phyloP scores from a whole-genome alignment of 148 eudicot genomes.

The Persicaria tinctoria region DNA sequence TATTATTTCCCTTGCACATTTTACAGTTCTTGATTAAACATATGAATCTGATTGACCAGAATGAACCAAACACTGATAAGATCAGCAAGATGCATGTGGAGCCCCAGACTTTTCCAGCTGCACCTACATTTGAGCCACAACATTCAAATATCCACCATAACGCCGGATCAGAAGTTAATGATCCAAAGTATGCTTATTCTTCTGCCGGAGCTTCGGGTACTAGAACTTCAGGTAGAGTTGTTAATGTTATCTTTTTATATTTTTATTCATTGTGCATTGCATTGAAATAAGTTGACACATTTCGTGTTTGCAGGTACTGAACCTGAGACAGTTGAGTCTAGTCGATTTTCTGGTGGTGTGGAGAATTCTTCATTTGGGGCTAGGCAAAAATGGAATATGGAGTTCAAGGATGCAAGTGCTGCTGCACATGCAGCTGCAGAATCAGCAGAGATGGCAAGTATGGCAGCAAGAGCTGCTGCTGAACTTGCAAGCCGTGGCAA shows the following conservation, averaged over 20 bases:
- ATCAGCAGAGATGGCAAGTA: constrained; percentile 88
- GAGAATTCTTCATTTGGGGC: constrained; percentile 19
- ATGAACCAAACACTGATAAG: constrained; percentile 35
- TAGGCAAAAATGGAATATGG: constrained; percentile 61
- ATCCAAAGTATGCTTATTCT: constrained; percentile 28
- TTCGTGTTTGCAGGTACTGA: constrained; percentile 29
- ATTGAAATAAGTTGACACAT: neutral
- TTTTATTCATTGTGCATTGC: neutral
- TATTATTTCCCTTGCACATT: neutral
- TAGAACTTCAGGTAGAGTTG: neutral
- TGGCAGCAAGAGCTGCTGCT: constrained; percentile 99
- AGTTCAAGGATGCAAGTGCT: constrained; percentile 78
- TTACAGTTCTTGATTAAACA: neutral
- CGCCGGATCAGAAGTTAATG: constrained; percentile 21
- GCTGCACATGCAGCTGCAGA: constrained; percentile 99
- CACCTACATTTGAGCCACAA: constrained; percentile 26
- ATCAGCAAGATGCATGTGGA: constrained; percentile 36
- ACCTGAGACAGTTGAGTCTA: constrained; percentile 20
- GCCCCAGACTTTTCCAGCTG: constrained; percentile 31
- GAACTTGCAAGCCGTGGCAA: constrained; percentile 48
- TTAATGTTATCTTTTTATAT: neutral
- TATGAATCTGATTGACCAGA: constrained; percentile 34
- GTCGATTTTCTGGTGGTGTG: constrained; percentile 28
- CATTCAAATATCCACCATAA: constrained; percentile 18
- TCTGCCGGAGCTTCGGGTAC: constrained; percentile 45